Evolutionary conservation across 208 protist species (phyloP).

Genomic region (Endotrypanum monterogeii): DNA sequence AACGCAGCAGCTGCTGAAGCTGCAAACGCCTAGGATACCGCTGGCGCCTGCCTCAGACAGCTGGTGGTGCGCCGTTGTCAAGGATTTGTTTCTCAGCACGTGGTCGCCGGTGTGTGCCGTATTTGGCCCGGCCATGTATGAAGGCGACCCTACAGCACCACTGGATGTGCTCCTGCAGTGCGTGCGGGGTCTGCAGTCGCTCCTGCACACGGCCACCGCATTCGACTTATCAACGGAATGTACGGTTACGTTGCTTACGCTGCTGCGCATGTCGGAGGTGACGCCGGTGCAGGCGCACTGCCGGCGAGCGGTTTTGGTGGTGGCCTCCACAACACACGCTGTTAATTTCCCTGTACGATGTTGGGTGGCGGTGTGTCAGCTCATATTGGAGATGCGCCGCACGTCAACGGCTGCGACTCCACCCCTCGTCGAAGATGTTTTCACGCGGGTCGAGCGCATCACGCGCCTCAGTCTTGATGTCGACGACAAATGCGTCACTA

Average conservation of each 20-base stretch:
- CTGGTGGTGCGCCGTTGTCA: slow-evolving; percentile 66
- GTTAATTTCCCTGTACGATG: slow-evolving; percentile 70
- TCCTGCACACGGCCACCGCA: slow-evolving; percentile 68
- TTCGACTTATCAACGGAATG: slow-evolving; percentile 84
- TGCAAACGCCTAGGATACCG: slow-evolving; percentile 25
- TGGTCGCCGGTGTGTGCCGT: slow-evolving; percentile 86
- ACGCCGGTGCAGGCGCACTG: slow-evolving; percentile 53
- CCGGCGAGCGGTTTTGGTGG: slow-evolving; percentile 55
- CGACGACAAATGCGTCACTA: slow-evolving; percentile 3
- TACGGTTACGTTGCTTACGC: slow-evolving; percentile 63
- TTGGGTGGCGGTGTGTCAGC: slow-evolving; percentile 67
- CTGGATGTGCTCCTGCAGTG: slow-evolving; percentile 59
- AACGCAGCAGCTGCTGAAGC: slow-evolving; percentile 56
- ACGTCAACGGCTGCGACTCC: slow-evolving; percentile 31
- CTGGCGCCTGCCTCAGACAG: neutral
- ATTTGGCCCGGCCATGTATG: slow-evolving; percentile 78
- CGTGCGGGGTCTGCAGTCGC: slow-evolving; percentile 69
- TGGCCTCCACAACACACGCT: slow-evolving; percentile 66
- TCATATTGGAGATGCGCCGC: slow-evolving; percentile 53
- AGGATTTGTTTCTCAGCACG: slow-evolving; percentile 78
- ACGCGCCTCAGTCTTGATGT: slow-evolving; percentile 54
- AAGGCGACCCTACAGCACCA: slow-evolving; percentile 41
- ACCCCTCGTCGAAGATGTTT: slow-evolving; percentile 60
- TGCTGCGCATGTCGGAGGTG: slow-evolving; percentile 66
- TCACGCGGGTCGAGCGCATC: slow-evolving; percentile 72